Conservation (phyloP, 345 rosid species). For the Noccaea bulbosa region DNA sequence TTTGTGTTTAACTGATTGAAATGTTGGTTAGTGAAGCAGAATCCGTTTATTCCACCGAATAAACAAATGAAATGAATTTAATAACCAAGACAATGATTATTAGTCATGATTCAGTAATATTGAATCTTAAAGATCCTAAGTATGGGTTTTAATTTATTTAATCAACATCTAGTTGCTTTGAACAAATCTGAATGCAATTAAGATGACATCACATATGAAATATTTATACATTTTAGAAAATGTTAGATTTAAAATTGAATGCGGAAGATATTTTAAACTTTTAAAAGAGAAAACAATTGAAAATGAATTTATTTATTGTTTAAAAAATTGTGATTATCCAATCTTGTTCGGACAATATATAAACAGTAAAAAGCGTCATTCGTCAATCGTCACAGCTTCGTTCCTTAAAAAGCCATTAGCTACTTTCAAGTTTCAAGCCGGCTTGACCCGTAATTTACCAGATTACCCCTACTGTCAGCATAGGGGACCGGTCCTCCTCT, state of each 20-base stretch:
- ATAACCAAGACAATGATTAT: constrained; percentile 1
- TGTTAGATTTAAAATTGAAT: not conserved
- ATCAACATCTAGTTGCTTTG: not conserved
- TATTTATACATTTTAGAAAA: not conserved
- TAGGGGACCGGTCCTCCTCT: constrained; percentile 1
- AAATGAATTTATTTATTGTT: not conserved
- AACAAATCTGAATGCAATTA: constrained; percentile 8
- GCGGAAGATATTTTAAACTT: not conserved
- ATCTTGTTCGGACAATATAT: constrained; percentile 11
- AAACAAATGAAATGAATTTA: no score
- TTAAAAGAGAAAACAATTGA: not conserved
- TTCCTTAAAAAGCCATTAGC: constrained; percentile 40
- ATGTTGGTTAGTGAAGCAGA: no score
- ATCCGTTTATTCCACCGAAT: no score
- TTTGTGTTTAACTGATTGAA: not conserved
- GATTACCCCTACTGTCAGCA: constrained; percentile 36
- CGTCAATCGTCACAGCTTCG: constrained; percentile 39
- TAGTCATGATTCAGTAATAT: constrained; percentile 3
- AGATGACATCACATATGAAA: not conserved
- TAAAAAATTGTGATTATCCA: constrained; percentile 24
- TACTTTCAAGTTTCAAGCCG: constrained; percentile 42
- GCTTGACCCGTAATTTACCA: constrained; percentile 19
- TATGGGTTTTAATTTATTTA: not conserved
- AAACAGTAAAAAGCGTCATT: constrained; percentile 28
- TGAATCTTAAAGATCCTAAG: constrained; percentile 6